phyloP scores from a whole-genome alignment of 1,139 yeast species.

The Blastobotrys illinoisensis region DNA sequence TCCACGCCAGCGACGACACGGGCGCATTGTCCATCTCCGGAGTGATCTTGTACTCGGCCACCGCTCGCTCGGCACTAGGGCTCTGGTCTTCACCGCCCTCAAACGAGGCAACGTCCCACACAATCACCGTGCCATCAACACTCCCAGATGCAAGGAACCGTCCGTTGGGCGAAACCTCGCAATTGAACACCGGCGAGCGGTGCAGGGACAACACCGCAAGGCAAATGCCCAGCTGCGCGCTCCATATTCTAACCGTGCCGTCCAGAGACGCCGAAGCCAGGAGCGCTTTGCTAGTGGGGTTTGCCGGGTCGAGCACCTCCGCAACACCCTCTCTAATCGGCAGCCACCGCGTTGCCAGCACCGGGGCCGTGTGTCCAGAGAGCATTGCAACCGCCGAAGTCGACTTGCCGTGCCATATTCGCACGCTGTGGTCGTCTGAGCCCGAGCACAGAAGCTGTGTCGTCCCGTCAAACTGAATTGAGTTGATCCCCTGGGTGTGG shows the following conservation, averaged over 20 bases:
- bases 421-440: constrained; percentile 67
- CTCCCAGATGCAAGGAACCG: constrained; percentile 57
- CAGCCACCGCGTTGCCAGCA: constrained; percentile 29
- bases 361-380: constrained; percentile 29
- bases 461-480: constrained; percentile 46
- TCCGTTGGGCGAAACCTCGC: constrained; percentile 47
- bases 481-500: constrained; percentile 59
- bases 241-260: constrained; percentile 68
- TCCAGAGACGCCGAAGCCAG: constrained; percentile 58
- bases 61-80: constrained; percentile 12
- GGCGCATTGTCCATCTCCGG: constrained; percentile 12
- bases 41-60: constrained; percentile 11
- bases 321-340: constrained; percentile 11
- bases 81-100: constrained; percentile 1
- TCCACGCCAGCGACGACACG: constrained; percentile 24
- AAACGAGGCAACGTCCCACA: constrained; percentile 44
- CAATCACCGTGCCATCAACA: constrained; percentile 48
- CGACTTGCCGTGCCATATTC: constrained; percentile 54
- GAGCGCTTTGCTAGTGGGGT: constrained; percentile 1
- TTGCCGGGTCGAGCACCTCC: constrained; percentile 11
- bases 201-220: constrained; percentile 37
- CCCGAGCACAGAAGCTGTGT: constrained; percentile 61
- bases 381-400: constrained; percentile 26
- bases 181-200: constrained; percentile 49
- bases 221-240: constrained; percentile 41